Base-by-base conservation (phyloP, 2,329 filamentous ascomycete species). In the Aspergillus piperis region DNA sequence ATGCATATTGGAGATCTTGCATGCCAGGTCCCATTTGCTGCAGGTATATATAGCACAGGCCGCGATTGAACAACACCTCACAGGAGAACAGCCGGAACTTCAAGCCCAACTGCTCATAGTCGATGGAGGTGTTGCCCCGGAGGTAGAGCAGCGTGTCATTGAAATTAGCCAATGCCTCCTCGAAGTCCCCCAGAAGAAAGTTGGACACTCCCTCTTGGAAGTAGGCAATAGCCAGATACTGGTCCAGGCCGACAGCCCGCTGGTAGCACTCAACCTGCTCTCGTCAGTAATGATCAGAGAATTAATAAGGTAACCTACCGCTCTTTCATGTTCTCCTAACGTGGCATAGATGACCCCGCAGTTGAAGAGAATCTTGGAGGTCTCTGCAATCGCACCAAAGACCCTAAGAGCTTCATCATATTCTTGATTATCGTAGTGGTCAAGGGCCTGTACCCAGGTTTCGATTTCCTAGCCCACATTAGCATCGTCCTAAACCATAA, bases 191-290 rank as follows among this genome's bases (percentile, higher is more conserved):
- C 58, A 98, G 86, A 53, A 99, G 82, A 77, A 99, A 99, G 76
- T 98, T 99, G 58, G 95, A 98, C 17, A 99, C 95, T 47, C 95
- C 95, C 78, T 98, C 92, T 73, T 99, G 95, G 77, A 99, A 99
- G 76, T 98, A 98, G 61, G 95, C 94, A 60, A 99, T 92, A 59
- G 95, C 95, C 49, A 99, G 89, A 74, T 98, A 99, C 74, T 95
- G 90, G 73, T 99, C 95, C 59, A 97, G 84, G 65, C 88, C 85
- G 69, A 96, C 90, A 52, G 95, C 93, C 74, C 90, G 88, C 80
- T 97, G 93, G 75, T 97, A 99, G 78, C 89, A 95, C 78, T 96
- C 90, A 67, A 99, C 91, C 93, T 97, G 70, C 15, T 68, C n/a
- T 65, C 10, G 56, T 64, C 59, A 61, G 60, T 68, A 8, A 13